Evolutionary conservation across 805 yeast species (phyloP), one percentile per base, ranked within the genome.

Genomic region (Cyberlindnera lachancei): DNA sequence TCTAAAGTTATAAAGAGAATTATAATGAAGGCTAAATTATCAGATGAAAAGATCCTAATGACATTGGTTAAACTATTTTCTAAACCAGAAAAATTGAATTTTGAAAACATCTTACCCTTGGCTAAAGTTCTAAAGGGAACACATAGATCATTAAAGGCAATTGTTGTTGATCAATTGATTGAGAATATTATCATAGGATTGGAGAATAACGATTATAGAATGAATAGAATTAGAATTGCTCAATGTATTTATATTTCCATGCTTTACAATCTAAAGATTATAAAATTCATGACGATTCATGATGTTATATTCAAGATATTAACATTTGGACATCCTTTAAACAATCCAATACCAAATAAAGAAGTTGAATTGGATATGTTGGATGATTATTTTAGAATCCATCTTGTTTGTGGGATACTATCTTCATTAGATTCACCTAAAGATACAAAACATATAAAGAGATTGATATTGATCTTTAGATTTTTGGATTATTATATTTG

Each of bases 401-500:
- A 74, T 24, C 55, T 87, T 48, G 55, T 71, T 14, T 49, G 70
- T 18, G 52, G 63, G 0, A 49, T 74, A 5, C 46, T 79, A 14
- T 53, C 55, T n/a, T 53, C 52, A 8, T 27, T 61, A 4, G 37
- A 42, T n/a, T 7, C 25, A 7, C 45, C 38, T 10, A 38, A 46
- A 13, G 41, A 35, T 15, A 35, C 41, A 3, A 42, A 40, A 9
- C 33, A 40, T 7, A 27, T 19, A 11, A 36, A 45, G 4, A 58
- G 63, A 23, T 30, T 73, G 10, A 45, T 50, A 1, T 32, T 61
- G 0, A 70, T 79, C 36, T 44, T 79, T 36, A 64, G 64, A 18
- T 78, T 74, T 42, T 76, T 85, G 38, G 92, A 86, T 46, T 86
- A 75, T 52, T 86, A 83, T 48, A 53, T 72, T 5, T 70, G 66